phyloP scores from a whole-genome alignment of 2,329 filamentous ascomycete species.

The Fusarium miscanthi region DNA sequence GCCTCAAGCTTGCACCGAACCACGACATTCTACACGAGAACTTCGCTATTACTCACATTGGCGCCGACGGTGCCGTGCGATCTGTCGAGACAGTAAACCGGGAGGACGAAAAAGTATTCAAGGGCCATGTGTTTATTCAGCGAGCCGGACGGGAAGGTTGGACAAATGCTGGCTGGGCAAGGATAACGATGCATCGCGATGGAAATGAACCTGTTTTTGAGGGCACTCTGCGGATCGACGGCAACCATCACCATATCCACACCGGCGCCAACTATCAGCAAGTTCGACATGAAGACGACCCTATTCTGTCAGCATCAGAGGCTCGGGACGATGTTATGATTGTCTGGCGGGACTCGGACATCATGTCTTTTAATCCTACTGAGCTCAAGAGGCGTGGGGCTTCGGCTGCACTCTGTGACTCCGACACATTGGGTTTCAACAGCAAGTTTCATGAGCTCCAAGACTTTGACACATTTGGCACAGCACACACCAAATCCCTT shows the following conservation, averaged over 20 bases:
- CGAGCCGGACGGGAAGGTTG: slow-evolving; percentile 71
- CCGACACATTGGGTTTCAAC: slow-evolving; percentile 86
- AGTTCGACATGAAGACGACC: slow-evolving; percentile 78
- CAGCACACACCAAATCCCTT: slow-evolving; percentile 71
- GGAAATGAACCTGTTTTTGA: slow-evolving; percentile 86
- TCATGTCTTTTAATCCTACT: slow-evolving; percentile 59
- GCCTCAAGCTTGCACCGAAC: slow-evolving; percentile 87
- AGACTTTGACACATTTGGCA: slow-evolving; percentile 64
- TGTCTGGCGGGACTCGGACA: slow-evolving; percentile 91
- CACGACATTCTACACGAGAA: slow-evolving; percentile 86
- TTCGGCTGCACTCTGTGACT: slow-evolving; percentile 68
- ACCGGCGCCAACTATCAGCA: slow-evolving; percentile 77
- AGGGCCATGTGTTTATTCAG: slow-evolving; percentile 79
- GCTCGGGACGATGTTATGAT: slow-evolving; percentile 81
- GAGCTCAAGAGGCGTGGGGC: slow-evolving; percentile 75
- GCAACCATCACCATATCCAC: slow-evolving; percentile 89
- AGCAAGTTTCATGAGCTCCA: slow-evolving; percentile 67
- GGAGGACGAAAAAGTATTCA: slow-evolving; percentile 82
- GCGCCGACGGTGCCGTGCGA: slow-evolving; percentile 74
- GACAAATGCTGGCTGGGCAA: slow-evolving; percentile 87
- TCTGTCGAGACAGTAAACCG: slow-evolving; percentile 77
- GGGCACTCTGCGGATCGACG: slow-evolving; percentile 83
- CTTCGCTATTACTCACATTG: slow-evolving; percentile 78
- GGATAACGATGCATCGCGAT: slow-evolving; percentile 81
- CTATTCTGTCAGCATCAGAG: slow-evolving; percentile 63